Conservation (phyloP, 179 eudicot species). For the Gypsophila paniculata region DNA sequence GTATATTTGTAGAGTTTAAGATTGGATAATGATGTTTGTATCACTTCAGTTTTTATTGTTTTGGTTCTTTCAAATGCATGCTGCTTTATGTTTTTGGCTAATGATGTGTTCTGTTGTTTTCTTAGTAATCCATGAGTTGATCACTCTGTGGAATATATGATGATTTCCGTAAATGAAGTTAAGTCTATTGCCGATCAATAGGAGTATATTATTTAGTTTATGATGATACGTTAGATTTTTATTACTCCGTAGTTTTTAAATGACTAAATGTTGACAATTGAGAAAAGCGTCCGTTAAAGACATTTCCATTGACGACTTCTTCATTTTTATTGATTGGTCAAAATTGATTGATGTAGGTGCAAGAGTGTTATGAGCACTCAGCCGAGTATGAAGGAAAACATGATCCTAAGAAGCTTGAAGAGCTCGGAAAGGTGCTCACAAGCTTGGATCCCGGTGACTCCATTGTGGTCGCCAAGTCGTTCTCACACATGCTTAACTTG, state of each 20-base stretch:
- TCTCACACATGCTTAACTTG: conserved; percentile 86
- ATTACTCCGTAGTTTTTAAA: not conserved
- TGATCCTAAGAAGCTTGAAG: conserved; percentile 70
- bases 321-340: not conserved
- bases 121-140: too few species aligned
- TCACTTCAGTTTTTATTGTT: not conserved
- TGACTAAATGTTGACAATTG: not conserved
- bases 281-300: not conserved
- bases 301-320: not conserved
- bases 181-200: too few species aligned
- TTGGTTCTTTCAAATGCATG: not conserved
- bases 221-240: not conserved
- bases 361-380: conserved; percentile 86
- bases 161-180: too few species aligned
- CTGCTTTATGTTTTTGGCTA: too few species aligned
- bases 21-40: not conserved
- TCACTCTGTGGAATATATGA: too few species aligned
- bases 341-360: conserved; percentile 49
- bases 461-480: conserved; percentile 71
- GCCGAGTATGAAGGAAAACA: conserved; percentile 87
- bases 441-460: conserved; percentile 91
- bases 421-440: conserved; percentile 72
- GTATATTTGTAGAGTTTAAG: not conserved
- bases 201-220: too few species aligned
- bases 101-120: too few species aligned